These are phyloP conservation scores for Aspergillus sp. DNA, from an alignment of 2,329 filamentous ascomycete species.

Conservation along the genomic window DNA sequence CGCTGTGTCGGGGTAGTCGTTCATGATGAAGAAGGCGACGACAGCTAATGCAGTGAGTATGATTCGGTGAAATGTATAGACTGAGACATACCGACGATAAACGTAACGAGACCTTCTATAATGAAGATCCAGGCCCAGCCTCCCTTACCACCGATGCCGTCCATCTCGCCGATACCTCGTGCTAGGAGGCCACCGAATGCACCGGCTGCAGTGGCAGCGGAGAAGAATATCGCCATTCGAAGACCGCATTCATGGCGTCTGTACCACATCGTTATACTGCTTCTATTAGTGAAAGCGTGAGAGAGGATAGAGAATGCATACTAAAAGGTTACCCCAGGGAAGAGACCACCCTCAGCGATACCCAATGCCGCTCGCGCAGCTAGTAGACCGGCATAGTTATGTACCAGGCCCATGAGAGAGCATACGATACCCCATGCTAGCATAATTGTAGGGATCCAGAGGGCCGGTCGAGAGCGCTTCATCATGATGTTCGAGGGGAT, in stretches of 20 bases:
- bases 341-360: slow-evolving; percentile 40
- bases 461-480: slow-evolving; percentile 49
- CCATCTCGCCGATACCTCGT: slow-evolving; percentile 10
- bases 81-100: slow-evolving; percentile 2
- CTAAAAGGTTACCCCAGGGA: slow-evolving; percentile 15
- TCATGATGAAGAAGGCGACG: slow-evolving; percentile 13
- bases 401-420: slow-evolving; percentile 52
- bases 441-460: slow-evolving; percentile 55
- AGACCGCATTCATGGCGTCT: slow-evolving; percentile 13
- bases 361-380: slow-evolving; percentile 50
- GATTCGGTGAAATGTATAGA: too few relatives aligned
- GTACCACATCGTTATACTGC: slow-evolving; percentile 12
- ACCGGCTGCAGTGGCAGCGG: slow-evolving; percentile 13
- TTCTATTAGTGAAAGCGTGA: not conserved
- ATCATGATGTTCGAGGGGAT: slow-evolving; percentile 46
- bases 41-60: not conserved
- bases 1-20: slow-evolving; percentile 15
- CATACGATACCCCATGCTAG: slow-evolving; percentile 33
- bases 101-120: slow-evolving; percentile 11
- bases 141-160: not conserved
- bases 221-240: slow-evolving; percentile 17
- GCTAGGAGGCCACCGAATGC: slow-evolving; percentile 16
- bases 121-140: slow-evolving; percentile 16
- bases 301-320: not conserved
- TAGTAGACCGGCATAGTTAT: slow-evolving; percentile 52